These are phyloP conservation scores for Paxillus ammoniavirescens DNA, from an alignment of 768 basidiomycete genomes.

Conservation along the genomic window DNA sequence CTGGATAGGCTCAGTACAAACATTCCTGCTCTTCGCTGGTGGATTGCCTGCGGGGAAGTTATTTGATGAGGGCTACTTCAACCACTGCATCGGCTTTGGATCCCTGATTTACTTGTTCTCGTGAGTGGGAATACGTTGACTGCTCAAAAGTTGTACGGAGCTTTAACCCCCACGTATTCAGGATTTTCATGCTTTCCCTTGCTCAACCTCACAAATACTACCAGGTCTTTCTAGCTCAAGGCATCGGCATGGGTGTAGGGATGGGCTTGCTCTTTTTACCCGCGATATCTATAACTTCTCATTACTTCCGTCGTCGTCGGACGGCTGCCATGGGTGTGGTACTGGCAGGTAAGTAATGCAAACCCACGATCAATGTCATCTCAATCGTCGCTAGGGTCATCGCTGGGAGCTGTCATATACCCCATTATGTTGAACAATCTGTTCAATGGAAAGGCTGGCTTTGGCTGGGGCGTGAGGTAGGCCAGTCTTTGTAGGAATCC, in stretches of 20 bases:
- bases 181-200: constrained; percentile 52
- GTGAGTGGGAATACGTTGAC: constrained; percentile 22
- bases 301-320: constrained; percentile 43
- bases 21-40: constrained; percentile 46
- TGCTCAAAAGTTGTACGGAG: neutral
- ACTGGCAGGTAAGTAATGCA: constrained; percentile 40
- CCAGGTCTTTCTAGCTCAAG: constrained; percentile 56
- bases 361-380: neutral
- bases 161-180: constrained; percentile 21
- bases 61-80: constrained; percentile 52
- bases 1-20: constrained; percentile 52
- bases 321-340: constrained; percentile 51
- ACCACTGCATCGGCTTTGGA: constrained; percentile 39
- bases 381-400: constrained; percentile 22
- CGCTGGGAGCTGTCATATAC: constrained; percentile 20
- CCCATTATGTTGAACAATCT: constrained; percentile 27
- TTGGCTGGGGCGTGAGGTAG: constrained; percentile 23
- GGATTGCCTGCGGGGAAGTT: constrained; percentile 44
- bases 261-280: constrained; percentile 57
- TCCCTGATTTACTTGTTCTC: constrained; percentile 42
- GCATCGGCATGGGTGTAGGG: constrained; percentile 54
- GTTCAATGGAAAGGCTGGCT: constrained; percentile 17
- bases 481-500: neutral
- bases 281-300: constrained; percentile 48
- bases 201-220: constrained; percentile 47